Conservation (phyloP, 768 basidiomycete species). For the Xerocomus potaroensis region DNA sequence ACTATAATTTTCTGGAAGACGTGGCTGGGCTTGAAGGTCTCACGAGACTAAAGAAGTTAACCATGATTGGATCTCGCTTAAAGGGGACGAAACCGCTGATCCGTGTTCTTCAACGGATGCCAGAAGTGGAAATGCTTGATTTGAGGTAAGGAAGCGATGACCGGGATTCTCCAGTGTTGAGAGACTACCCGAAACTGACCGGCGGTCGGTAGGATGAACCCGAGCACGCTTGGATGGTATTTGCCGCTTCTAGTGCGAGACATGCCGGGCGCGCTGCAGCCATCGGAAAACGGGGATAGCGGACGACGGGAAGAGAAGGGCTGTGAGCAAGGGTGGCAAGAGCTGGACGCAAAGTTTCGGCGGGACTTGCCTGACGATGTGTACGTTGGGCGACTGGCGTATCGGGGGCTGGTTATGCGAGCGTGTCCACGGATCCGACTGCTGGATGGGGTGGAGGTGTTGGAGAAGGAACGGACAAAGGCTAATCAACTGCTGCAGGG, state of each 20-base stretch:
- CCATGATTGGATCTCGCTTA: conserved; percentile 80
- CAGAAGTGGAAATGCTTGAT: conserved; percentile 85
- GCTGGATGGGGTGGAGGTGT: conserved; percentile 85
- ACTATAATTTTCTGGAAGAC: conserved; percentile 94
- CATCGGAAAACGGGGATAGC: conserved; percentile 50
- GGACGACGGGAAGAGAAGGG: conserved; percentile 26
- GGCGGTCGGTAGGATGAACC: conserved; percentile 79
- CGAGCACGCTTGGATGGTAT: conserved; percentile 95
- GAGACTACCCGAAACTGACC: conserved; percentile 28
- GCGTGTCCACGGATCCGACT: conserved; percentile 60
- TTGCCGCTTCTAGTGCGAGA: conserved; percentile 77
- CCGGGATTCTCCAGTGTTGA: conserved; percentile 8
- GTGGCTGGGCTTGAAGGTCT: conserved; percentile 64
- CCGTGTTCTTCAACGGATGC: conserved; percentile 64
- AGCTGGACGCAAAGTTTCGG: conserved; percentile 81
- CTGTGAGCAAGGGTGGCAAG: conserved; percentile 59
- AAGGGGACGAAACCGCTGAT: conserved; percentile 72
- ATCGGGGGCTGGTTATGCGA: conserved; percentile 85
- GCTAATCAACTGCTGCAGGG: conserved; percentile 64
- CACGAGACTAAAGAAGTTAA: conserved; percentile 73
- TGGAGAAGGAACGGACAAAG: conserved; percentile 81
- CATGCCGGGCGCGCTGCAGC: conserved; percentile 61
- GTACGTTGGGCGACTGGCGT: conserved; percentile 84
- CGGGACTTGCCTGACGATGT: conserved; percentile 84
- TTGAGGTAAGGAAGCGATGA: conserved; percentile 66